These are phyloP conservation scores for Vicia villosa DNA, from an alignment of 306 rosid genomes.

Conservation along the genomic window DNA sequence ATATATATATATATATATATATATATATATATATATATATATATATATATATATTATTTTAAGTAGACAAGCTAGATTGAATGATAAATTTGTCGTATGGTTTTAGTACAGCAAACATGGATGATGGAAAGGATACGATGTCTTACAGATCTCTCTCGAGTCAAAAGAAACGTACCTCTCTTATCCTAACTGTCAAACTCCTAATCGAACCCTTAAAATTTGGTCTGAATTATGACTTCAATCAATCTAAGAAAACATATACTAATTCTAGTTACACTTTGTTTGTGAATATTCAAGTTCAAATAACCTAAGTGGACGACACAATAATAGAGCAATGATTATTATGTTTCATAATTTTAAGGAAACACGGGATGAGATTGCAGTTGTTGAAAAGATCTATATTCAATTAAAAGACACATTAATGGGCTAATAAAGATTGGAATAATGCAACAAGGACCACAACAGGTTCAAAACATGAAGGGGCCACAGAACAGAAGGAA, in stretches of 20 bases:
- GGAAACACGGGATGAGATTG: conserved; percentile 41
- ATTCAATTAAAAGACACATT: conserved; percentile 20
- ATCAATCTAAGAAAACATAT: background rate
- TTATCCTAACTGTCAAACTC: too few species aligned
- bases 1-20: too few species aligned
- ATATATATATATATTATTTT: too few species aligned
- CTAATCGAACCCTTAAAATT: background rate
- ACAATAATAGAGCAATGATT: conserved; percentile 22
- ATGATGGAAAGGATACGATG: too few species aligned
- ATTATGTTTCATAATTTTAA: conserved; percentile 41
- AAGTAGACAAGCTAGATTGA: too few species aligned
- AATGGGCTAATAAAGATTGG: conserved; percentile 1
- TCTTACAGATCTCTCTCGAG: too few species aligned
- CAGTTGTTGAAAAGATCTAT: conserved; percentile 32
- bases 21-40: too few species aligned
- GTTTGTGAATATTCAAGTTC: conserved; percentile 8
- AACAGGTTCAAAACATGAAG: conserved; percentile 32
- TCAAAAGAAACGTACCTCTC: too few species aligned
- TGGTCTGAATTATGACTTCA: background rate
- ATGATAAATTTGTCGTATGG: too few species aligned
- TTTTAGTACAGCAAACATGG: too few species aligned
- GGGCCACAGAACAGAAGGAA: conserved; percentile 35
- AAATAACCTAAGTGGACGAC: conserved; percentile 20
- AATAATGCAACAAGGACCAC: conserved; percentile 46
- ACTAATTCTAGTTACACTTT: background rate